These are phyloP conservation scores for Cercospora berteroae DNA, from an alignment of 2,329 filamentous ascomycete genomes.

Conservation along the genomic window DNA sequence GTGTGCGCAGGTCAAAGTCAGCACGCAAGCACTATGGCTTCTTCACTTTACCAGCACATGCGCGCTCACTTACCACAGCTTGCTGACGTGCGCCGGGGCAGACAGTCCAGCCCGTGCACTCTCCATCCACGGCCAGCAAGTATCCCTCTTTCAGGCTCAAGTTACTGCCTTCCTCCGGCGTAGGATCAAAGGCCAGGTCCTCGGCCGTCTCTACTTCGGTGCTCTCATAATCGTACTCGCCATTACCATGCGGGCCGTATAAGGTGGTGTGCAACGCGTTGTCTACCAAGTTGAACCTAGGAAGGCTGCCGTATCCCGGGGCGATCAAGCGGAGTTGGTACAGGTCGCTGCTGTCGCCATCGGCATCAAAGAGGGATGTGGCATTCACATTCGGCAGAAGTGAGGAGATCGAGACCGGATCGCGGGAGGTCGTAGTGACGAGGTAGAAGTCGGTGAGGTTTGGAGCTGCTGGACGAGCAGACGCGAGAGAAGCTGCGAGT, in stretches of 20 bases:
- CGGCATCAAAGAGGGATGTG: constrained; percentile 42
- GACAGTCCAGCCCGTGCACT: constrained; percentile 42
- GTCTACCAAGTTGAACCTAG: constrained; percentile 40
- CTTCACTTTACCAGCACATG: neutral
- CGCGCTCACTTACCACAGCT: constrained; percentile 35
- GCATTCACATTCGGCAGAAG: constrained; percentile 39
- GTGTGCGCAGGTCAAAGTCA: neutral
- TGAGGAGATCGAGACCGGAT: constrained; percentile 32
- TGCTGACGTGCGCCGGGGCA: constrained; percentile 37
- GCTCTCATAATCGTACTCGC: constrained; percentile 36
- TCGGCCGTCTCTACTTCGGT: constrained; percentile 31
- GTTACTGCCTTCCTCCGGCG: constrained; percentile 35
- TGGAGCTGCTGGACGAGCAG: constrained; percentile 6
- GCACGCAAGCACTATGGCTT: neutral
- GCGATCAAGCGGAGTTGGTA: constrained; percentile 41
- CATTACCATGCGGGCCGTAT: constrained; percentile 26
- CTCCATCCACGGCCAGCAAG: constrained; percentile 39
- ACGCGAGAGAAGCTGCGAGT: constrained; percentile 17
- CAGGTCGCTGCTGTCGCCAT: constrained; percentile 33
- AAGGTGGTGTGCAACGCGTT: constrained; percentile 38
- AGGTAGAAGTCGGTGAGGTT: constrained; percentile 39
- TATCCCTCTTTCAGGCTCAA: constrained; percentile 40
- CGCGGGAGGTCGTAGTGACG: constrained; percentile 40
- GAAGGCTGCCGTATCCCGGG: constrained; percentile 42
- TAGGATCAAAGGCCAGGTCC: constrained; percentile 38